phyloP scores from a whole-genome alignment of 2,329 filamentous ascomycete species.

The Akanthomyces dipterigenus region DNA sequence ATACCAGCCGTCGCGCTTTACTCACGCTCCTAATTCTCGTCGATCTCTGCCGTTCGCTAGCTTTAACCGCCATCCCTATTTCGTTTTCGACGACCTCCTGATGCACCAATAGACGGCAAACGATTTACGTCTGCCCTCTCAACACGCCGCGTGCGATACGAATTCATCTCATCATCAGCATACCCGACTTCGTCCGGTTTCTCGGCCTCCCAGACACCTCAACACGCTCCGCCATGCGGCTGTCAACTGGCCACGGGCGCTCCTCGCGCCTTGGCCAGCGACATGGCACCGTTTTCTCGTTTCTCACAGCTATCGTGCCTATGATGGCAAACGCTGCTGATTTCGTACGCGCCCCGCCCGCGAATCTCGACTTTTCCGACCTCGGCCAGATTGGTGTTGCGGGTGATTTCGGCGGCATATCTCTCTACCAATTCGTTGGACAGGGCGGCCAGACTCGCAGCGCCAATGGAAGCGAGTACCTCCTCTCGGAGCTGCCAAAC shows the following conservation, averaged over 20 bases:
- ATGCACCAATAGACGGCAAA: constrained; percentile 5
- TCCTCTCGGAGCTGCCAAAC: constrained; percentile 78
- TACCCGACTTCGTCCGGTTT: neutral
- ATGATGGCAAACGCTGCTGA: constrained; percentile 43
- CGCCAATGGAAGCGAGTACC: constrained; percentile 72
- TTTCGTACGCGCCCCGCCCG: constrained; percentile 56
- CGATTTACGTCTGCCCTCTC: neutral
- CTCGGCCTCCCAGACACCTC: neutral
- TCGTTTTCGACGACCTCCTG: constrained; percentile 4
- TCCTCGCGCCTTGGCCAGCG: constrained; percentile 29
- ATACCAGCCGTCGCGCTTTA: neutral
- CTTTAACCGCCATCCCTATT: neutral
- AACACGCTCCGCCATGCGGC: constrained; percentile 37
- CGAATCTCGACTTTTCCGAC: constrained; percentile 70
- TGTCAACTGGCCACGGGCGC: constrained; percentile 36
- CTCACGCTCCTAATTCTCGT: constrained; percentile 1
- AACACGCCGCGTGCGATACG: neutral
- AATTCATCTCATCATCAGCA: neutral
- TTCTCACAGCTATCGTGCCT: constrained; percentile 31
- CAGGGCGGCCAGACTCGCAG: constrained; percentile 63
- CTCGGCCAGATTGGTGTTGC: constrained; percentile 79
- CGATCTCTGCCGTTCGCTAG: neutral
- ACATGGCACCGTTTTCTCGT: constrained; percentile 27
- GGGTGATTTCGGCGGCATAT: constrained; percentile 87
- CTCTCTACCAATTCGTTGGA: constrained; percentile 77